Base-by-base conservation (phyloP, 106 monocot genomes). In the Platanthera guangdongensis region DNA sequence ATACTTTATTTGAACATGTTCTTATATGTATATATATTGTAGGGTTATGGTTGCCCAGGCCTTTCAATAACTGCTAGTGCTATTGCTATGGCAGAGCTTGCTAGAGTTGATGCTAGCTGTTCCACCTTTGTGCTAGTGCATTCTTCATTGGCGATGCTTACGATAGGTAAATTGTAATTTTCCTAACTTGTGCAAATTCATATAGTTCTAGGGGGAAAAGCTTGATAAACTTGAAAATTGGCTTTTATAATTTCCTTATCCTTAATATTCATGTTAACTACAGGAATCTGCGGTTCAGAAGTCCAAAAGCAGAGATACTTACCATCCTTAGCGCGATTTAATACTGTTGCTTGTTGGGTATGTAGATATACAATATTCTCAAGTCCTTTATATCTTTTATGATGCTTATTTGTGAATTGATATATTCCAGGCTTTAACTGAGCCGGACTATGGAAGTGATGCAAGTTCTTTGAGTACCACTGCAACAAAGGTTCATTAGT, bases 41-140 rank as follows among this genome's bases (percentile, higher is more conserved):
- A 93, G 92, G 95, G 92, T 32, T 96, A 96, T 88, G 92, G 92
- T 4, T 96, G 95, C 71, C 90, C 90, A 5, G 92, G 88, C 71
- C 85, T 96, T 39, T 90, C 95, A 21, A 77, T 85, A 28, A 93
- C 87, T 65, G 95, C 62, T 64, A 89, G 82, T 81, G 95, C 92
- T 74, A 63, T 93, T 83, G 84, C 82, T 62, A 74, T 18, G 5
- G 90, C 95, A 19, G 95, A 96, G 88, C 68, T 96, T 21, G 88
- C 92, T 45, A 87, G 95, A 75, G 95, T 96, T 51, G 95, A 96
- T 82, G 90, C 92, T 67, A 96, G 92, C 85, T 90, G 92, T 69
- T 90, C 90, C 51, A 90, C 95, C 9, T 93, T 90, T 78, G 78
- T 96, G 75, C 77, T 96, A 73, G 95, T 96, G 59, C 95, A 96